Conservation (phyloP, 2,329 filamentous ascomycete genomes). For the Cercospora brassicicola region DNA sequence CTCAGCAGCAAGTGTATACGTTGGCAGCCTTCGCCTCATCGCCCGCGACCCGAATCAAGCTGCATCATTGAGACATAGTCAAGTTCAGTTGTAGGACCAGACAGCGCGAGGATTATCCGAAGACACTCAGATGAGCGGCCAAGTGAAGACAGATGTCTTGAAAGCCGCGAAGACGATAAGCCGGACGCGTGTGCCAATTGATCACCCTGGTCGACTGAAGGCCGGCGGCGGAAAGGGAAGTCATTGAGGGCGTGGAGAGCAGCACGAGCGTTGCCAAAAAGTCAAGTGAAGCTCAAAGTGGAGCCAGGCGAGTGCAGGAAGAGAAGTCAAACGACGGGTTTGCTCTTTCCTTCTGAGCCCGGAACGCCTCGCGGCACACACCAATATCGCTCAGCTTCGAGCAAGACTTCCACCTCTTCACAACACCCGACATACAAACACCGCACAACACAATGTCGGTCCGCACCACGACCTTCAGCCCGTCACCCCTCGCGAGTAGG, state of each 20-base stretch:
- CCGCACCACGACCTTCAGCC: neutral
- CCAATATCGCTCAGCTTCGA: neutral
- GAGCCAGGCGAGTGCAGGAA: too few relatives aligned
- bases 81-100: neutral
- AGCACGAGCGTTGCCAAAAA: neutral
- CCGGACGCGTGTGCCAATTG: neutral
- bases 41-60: neutral
- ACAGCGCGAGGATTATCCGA: neutral
- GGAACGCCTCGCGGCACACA: neutral
- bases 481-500: neutral
- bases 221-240: neutral
- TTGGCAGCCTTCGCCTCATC: neutral
- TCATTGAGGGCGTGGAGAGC: neutral
- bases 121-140: neutral
- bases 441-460: neutral
- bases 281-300: constrained; percentile 2
- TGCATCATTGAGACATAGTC: neutral
- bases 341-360: constrained; percentile 1
- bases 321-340: neutral
- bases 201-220: neutral
- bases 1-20: neutral
- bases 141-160: neutral
- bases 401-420: neutral
- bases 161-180: neutral
- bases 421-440: neutral